Evolutionary conservation across 257 asterid genomes (phyloP).

Genomic region (Orobanche coerulescens): DNA sequence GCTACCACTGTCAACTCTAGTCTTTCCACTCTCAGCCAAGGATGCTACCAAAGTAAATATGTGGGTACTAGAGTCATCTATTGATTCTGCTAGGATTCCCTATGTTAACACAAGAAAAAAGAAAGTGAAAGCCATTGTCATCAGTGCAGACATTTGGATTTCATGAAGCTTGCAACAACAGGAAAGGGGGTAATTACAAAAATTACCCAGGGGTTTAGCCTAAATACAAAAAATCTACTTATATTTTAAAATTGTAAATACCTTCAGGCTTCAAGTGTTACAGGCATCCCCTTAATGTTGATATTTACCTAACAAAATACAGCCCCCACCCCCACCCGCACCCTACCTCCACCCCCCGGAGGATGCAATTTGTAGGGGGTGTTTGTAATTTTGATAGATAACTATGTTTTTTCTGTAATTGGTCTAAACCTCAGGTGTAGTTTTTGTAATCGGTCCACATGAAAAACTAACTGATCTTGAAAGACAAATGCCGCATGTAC

Average conservation of each 20-base stretch:
- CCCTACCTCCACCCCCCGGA: too few species aligned
- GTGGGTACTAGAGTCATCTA: slow-evolving; percentile 46
- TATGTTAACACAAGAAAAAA: slow-evolving; percentile 28
- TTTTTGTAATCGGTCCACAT: background rate
- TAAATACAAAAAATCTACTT: background rate
- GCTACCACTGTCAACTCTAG: slow-evolving; percentile 44
- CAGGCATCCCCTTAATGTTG: too few species aligned
- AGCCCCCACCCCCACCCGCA: too few species aligned
- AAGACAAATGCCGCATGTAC: too few species aligned
- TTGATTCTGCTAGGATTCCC: slow-evolving; percentile 83
- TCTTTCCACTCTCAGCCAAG: slow-evolving; percentile 50
- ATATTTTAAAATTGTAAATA: background rate
- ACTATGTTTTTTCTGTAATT: background rate
- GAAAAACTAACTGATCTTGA: background rate
- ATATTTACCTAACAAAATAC: too few species aligned
- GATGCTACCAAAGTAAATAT: slow-evolving; percentile 63
- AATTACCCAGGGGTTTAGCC: background rate
- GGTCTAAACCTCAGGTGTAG: background rate
- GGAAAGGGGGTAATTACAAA: background rate
- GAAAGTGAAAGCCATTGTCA: slow-evolving; percentile 13
- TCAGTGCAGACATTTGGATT: background rate
- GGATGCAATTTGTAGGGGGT: background rate
- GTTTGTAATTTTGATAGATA: background rate
- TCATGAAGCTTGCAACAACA: background rate
- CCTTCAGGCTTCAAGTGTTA: too few species aligned